phyloP scores from a whole-genome alignment of 495 filamentous ascomycete species.

The Hapsidospora chrysogenum region DNA sequence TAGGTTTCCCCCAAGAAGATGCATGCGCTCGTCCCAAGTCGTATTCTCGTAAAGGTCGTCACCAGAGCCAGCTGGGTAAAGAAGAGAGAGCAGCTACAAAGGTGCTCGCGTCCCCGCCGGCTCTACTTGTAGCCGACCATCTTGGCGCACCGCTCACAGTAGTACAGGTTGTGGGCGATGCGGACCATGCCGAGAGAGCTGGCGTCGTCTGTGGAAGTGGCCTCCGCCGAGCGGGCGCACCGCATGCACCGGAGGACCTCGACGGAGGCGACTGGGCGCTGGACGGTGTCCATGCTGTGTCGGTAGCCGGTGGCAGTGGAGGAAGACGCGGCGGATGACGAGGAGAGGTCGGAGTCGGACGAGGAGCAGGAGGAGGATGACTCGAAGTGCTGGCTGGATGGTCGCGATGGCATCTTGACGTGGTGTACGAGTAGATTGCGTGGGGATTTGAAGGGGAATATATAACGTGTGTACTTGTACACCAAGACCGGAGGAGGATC shows the following conservation, averaged over 20 bases:
- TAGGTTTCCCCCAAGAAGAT: no score
- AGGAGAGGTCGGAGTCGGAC: conserved; percentile 23
- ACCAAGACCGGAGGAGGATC: no score
- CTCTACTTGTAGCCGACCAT: conserved; percentile 55
- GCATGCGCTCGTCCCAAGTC: no score
- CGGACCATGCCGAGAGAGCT: conserved; percentile 40
- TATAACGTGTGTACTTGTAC: no score
- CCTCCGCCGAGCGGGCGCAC: conserved; percentile 36
- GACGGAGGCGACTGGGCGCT: conserved; percentile 24
- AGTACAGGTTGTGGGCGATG: conserved; percentile 65
- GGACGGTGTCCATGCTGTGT: conserved; percentile 25
- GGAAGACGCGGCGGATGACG: conserved; percentile 5
- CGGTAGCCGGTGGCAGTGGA: no score
- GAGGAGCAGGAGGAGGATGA: conserved; percentile 21
- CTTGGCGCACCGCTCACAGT: conserved; percentile 56
- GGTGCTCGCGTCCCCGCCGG: background rate
- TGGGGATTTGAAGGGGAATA: no score
- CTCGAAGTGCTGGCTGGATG: conserved; percentile 13
- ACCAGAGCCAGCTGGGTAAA: no score
- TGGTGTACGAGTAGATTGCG: no score
- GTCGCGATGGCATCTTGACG: background rate
- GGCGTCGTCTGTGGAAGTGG: conserved; percentile 35
- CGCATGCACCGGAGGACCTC: conserved; percentile 36
- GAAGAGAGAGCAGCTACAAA: no score
- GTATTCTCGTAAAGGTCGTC: no score